A percentile compares a stretch with the other conserved stretches of the same genome.
These are phyloP conservation scores for Ustilago shanxiensis DNA, from an alignment of 1,284 basidiomycete genomes.

Conservation along the genomic window DNA sequence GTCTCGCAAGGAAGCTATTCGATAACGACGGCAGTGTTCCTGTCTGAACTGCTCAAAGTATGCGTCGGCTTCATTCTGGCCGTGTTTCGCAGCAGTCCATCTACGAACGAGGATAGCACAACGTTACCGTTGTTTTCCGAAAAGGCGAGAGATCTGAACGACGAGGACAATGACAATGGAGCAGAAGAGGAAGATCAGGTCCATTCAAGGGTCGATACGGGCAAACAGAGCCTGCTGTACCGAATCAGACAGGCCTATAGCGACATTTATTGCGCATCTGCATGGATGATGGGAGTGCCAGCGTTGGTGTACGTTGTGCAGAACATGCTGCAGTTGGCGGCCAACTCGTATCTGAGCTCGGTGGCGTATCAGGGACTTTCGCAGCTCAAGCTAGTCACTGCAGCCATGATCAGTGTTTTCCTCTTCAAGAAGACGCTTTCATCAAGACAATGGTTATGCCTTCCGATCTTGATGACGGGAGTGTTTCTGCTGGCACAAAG, in stretches of 20 bases:
- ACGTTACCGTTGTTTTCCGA: constrained; percentile 34
- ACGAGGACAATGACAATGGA: no score
- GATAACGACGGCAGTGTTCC: constrained; percentile 35
- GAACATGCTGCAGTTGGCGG: constrained; percentile 46
- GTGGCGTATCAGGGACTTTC: constrained; percentile 43
- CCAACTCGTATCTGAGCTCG: constrained; percentile 40
- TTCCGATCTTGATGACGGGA: constrained; percentile 28
- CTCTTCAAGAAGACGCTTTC: constrained; percentile 32
- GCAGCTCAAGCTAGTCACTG: constrained; percentile 48
- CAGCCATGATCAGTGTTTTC: constrained; percentile 36
- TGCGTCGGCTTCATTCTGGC: constrained; percentile 25
- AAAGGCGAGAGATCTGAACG: constrained; percentile 10
- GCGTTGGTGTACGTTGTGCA: constrained; percentile 40
- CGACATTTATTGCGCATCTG: constrained; percentile 33
- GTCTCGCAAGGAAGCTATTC: constrained; percentile 16
- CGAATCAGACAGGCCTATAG: constrained; percentile 5
- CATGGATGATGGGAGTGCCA: constrained; percentile 44
- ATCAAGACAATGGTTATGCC: constrained; percentile 31
- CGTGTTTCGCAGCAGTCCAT: not conserved
- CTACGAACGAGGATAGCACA: constrained; percentile 1
- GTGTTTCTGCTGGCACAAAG: constrained; percentile 29
- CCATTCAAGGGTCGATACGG: not conserved
- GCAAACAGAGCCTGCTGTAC: not conserved
- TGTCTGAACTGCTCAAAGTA: constrained; percentile 42
- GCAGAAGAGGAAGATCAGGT: constrained; percentile 2